A percentile compares a stretch with the other conserved stretches of the same genome.
These are phyloP conservation scores for Eleusine indica DNA, from an alignment of 176 grass and related monocot species.

Conservation along the genomic window DNA sequence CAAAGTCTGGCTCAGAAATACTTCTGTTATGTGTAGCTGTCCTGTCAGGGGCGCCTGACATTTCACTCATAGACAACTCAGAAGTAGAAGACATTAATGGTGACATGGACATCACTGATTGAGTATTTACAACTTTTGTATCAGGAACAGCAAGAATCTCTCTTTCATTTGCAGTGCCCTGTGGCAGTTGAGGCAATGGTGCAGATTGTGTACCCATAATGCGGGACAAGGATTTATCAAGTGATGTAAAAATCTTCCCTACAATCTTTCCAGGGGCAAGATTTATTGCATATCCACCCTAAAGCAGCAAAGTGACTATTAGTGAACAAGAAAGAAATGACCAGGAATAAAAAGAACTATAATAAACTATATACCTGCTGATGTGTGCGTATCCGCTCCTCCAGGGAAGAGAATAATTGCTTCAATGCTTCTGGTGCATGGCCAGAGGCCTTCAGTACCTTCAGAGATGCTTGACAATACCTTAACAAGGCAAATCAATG, in stretches of 20 bases:
- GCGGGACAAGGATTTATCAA: slow-evolving; percentile 83
- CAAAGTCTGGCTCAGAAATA: slow-evolving; percentile 91
- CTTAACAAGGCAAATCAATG: slow-evolving; percentile 45
- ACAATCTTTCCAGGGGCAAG: slow-evolving; percentile 83
- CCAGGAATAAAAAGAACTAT: background rate
- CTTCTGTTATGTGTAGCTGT: slow-evolving; percentile 72
- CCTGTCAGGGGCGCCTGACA: slow-evolving; percentile 48
- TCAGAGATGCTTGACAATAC: slow-evolving; percentile 94
- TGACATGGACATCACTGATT: slow-evolving; percentile 70
- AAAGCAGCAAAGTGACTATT: background rate
- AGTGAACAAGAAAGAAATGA: slow-evolving; percentile 8
- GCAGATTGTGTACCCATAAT: slow-evolving; percentile 80
- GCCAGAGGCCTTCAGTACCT: slow-evolving; percentile 72
- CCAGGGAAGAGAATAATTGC: slow-evolving; percentile 75
- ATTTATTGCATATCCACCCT: slow-evolving; percentile 91
- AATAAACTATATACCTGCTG: slow-evolving; percentile 67
- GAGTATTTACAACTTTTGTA: slow-evolving; percentile 68
- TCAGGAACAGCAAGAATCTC: slow-evolving; percentile 42
- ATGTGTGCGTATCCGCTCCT: slow-evolving; percentile 82
- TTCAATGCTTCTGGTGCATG: slow-evolving; percentile 80
- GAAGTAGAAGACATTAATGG: slow-evolving; percentile 73
- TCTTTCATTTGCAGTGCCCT: slow-evolving; percentile 43
- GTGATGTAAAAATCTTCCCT: slow-evolving; percentile 77
- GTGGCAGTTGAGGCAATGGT: slow-evolving; percentile 49
- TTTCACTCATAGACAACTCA: slow-evolving; percentile 67